Percentiles rank a stretch among this genome's conserved stretches.
Conservation (phyloP, 208 protist genomes). For the Trypanosoma melophagium region DNA sequence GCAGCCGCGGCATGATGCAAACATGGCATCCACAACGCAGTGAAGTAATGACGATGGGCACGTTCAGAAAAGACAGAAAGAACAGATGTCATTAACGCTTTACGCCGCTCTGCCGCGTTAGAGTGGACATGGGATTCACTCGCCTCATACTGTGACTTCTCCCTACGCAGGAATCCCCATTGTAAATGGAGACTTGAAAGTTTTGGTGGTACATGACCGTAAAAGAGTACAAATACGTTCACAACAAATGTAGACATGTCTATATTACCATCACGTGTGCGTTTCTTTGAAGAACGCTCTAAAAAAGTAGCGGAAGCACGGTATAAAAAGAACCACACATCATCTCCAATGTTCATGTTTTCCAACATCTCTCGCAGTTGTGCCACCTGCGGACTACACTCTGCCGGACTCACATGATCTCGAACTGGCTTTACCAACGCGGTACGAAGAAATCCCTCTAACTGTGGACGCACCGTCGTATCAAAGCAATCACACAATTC, state of each 20-base stretch:
- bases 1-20: slow-evolving; percentile 53
- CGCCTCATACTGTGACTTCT: slow-evolving; percentile 54
- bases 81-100: slow-evolving; percentile 60
- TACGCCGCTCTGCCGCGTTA: slow-evolving; percentile 70
- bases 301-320: slow-evolving; percentile 45
- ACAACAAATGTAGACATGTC: slow-evolving; percentile 37
- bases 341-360: slow-evolving; percentile 37
- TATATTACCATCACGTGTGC: slow-evolving; percentile 26
- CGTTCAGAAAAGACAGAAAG: slow-evolving; percentile 80
- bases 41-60: slow-evolving; percentile 85
- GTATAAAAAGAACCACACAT: slow-evolving; percentile 81
- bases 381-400: slow-evolving; percentile 56
- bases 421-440: slow-evolving; percentile 46
- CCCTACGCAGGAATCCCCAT: slow-evolving; percentile 64
- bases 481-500: slow-evolving; percentile 33
- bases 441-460: slow-evolving; percentile 49
- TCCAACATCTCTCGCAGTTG: slow-evolving; percentile 52
- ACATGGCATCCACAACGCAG: slow-evolving; percentile 73
- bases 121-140: slow-evolving; percentile 64
- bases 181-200: slow-evolving; percentile 52
- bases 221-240: slow-evolving; percentile 79
- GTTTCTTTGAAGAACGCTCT: slow-evolving; percentile 49
- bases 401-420: slow-evolving; percentile 66
- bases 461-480: slow-evolving; percentile 30
- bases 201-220: slow-evolving; percentile 48